Base-by-base conservation (phyloP, 179 eudicot species). In the Silene coronaria region DNA sequence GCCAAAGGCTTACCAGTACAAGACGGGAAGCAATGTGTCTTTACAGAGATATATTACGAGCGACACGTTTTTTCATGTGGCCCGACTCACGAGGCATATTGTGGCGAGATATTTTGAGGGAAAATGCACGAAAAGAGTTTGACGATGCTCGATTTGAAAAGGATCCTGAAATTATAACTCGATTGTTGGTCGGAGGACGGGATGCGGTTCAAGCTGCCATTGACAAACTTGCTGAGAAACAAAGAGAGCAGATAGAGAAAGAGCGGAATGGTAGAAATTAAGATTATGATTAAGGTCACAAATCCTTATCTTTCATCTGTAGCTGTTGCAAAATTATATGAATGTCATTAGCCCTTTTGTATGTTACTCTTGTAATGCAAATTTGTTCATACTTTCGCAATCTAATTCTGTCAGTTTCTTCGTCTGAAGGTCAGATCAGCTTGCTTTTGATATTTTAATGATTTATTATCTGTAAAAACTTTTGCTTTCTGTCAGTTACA, bases 11-110 rank as follows among this genome's bases (percentile, higher is more conserved):
- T 75, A 88, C 94, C 32, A 89, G 96, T 87, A 88, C 85, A n/a
- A 86, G 96, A n/a, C 86, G 92, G 26, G 97, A 90, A 85, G 97
- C 84, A 7, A 82, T 94, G 79, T 76, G 87, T 71, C 91, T 94
- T 14, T 94, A 94, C 80, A 81, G 94, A 8, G 98, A 92, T 72
- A 89, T 94, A 53, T 69, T 94, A 23, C 87, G 97, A 8, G 97
- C 92, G 55, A 87, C 97, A 26, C 86, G 89, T 17, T 91, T 90
- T 89, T 94, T 91, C 84, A 76, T 79, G 84, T 94, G 97, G 97
- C 80, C 91, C 0, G 92, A 90, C 75, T 59, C 91, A 6, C 81
- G 80, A 21, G 98, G 94, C 45, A 75, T 85, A n/a, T 17, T 85
- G 62, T 92, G 97, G 98, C 80, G 93, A 48, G 96, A 89, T 78